Conservation (phyloP, 2,329 filamentous ascomycete species). For the Aureobasidium musti region DNA sequence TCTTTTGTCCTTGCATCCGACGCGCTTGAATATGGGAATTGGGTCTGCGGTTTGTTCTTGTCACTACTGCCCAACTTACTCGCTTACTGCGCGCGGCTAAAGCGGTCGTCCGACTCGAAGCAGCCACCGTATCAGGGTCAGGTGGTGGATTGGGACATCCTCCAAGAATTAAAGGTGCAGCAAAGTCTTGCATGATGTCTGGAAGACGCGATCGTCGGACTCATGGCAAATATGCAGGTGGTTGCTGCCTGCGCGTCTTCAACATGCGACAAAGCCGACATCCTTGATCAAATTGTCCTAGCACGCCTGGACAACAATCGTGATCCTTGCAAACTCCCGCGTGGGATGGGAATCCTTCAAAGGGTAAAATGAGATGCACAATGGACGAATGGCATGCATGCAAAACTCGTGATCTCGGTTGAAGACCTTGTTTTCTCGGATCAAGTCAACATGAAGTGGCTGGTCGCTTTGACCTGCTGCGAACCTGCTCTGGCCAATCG, state of each 20-base stretch:
- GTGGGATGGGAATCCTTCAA: neutral
- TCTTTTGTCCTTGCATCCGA: constrained; percentile 18
- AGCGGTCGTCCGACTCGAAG: neutral
- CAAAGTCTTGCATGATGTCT: neutral
- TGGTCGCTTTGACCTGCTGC: constrained; percentile 28
- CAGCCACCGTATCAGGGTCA: constrained; percentile 4
- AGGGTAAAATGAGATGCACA: neutral
- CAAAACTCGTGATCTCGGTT: constrained; percentile 24
- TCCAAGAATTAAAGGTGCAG: constrained; percentile 17
- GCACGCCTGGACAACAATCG: neutral
- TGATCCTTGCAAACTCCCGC: neutral
- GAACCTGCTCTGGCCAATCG: constrained; percentile 9
- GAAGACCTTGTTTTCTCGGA: neutral
- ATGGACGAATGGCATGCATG: neutral
- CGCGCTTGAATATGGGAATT: constrained; percentile 6
- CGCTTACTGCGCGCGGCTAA: constrained; percentile 26
- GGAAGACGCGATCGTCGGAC: constrained; percentile 5
- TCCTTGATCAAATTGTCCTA: neutral
- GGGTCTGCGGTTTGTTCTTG: neutral
- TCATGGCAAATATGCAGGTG: constrained; percentile 26
- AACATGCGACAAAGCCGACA: constrained; percentile 16
- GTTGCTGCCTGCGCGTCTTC: constrained; percentile 11
- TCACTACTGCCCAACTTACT: constrained; percentile 6
- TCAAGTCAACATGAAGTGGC: constrained; percentile 4
- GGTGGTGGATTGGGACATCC: neutral